A percentile compares a stretch with the other conserved stretches of the same genome.
These are phyloP conservation scores for Yarrowia divulgata DNA, from an alignment of 805 yeast genomes.

Conservation along the genomic window DNA sequence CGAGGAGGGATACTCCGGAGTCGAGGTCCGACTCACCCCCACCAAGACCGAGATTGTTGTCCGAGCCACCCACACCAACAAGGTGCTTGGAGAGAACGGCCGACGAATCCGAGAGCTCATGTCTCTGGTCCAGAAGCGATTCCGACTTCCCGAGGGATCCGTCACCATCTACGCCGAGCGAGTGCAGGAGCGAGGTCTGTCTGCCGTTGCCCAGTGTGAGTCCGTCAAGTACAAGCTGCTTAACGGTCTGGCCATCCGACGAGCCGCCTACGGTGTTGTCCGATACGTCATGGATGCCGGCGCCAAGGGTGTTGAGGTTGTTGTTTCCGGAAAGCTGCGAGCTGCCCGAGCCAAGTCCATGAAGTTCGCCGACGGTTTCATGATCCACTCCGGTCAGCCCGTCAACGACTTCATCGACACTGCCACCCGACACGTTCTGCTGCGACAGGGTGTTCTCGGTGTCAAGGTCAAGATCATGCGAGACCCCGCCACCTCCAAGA, in stretches of 20 bases:
- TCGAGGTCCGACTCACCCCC: constrained; percentile 98
- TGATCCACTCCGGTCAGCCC: constrained; percentile 99
- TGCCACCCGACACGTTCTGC: constrained; percentile 99
- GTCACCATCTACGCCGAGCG: constrained; percentile 97
- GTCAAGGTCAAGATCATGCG: constrained; percentile 99
- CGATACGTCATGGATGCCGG: constrained; percentile 99
- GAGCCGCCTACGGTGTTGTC: constrained; percentile 99
- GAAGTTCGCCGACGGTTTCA: constrained; percentile 99
- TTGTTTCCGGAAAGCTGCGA: constrained; percentile 98
- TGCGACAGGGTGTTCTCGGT: constrained; percentile 99
- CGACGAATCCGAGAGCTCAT: constrained; percentile 99
- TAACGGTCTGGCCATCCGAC: constrained; percentile 98
- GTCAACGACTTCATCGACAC: constrained; percentile 97
- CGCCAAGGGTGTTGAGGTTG: constrained; percentile 99
- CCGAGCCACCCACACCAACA: constrained; percentile 99
- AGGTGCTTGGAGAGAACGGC: constrained; percentile 99
- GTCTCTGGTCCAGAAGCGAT: constrained; percentile 97
- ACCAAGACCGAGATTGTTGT: constrained; percentile 97
- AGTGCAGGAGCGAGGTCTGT: constrained; percentile 98
- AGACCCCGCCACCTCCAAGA: constrained; percentile 73
- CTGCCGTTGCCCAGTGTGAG: constrained; percentile 99
- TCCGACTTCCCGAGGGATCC: constrained; percentile 92
- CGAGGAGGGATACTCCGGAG: constrained; percentile 99
- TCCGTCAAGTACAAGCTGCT: constrained; percentile 97
- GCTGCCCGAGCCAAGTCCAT: constrained; percentile 99